A percentile compares a stretch with the other conserved stretches of the same genome.
phyloP scores from a whole-genome alignment of 2,329 filamentous ascomycete species.

The Rhexocercosporidium sp. region DNA sequence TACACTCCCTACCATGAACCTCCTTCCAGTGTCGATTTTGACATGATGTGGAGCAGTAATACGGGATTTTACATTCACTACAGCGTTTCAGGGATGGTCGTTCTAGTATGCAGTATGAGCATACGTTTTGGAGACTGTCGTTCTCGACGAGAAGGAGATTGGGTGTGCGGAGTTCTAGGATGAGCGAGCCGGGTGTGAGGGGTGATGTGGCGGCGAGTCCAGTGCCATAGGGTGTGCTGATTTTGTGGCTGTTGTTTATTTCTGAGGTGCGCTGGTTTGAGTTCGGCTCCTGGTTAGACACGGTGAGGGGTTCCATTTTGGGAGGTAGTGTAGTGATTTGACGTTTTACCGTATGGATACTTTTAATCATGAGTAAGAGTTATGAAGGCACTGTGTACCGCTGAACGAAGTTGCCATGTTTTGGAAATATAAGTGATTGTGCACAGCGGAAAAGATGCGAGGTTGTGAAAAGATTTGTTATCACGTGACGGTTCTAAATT shows the following conservation, averaged over 20 bases:
- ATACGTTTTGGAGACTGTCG: slow-evolving; percentile 35
- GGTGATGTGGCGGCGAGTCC: slow-evolving; percentile 32
- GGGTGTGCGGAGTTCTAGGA: slow-evolving; percentile 33
- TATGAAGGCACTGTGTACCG: not conserved
- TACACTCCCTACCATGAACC: slow-evolving; percentile 61
- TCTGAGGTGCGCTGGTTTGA: not conserved
- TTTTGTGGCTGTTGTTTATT: slow-evolving; percentile 2
- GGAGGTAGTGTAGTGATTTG: not conserved
- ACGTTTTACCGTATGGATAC: too few relatives aligned
- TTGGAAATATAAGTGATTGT: too few relatives aligned
- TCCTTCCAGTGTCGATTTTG: slow-evolving; percentile 59
- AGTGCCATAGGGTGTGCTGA: slow-evolving; percentile 23
- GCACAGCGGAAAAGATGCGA: not conserved
- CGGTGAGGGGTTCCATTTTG: not conserved
- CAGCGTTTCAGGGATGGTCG: slow-evolving; percentile 45
- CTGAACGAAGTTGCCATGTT: not conserved
- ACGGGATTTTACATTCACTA: slow-evolving; percentile 56
- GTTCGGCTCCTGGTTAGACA: not conserved
- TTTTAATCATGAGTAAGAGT: not conserved
- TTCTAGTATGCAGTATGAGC: slow-evolving; percentile 36
- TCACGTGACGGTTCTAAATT: not conserved
- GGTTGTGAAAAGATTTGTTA: not conserved
- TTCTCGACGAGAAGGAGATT: slow-evolving; percentile 39
- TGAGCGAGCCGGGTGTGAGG: slow-evolving; percentile 28
- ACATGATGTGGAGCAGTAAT: slow-evolving; percentile 60